Evolutionary conservation across 108 stramenopile species (phyloP), one percentile per base, ranked within the genome.

Genomic region (Chaetoceros tenuissimus): DNA sequence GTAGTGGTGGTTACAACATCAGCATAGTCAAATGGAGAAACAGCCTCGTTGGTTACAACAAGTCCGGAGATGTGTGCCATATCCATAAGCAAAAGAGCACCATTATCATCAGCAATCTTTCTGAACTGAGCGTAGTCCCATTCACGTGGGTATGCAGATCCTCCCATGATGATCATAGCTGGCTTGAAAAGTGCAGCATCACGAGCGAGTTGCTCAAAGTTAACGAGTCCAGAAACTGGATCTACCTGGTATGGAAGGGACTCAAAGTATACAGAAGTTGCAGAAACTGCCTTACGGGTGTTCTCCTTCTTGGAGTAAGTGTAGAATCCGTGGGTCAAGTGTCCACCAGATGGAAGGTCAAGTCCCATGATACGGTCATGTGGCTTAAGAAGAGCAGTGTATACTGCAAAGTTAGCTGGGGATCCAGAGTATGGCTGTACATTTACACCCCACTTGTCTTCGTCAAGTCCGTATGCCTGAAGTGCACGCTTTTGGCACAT

Each of bases 361-460:
- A 99, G 78, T 51, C 97, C 99, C 99, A 99, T 99, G 88, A 99
- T 99, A 59, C 99, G 97, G 67, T 98, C 99, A 69, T 99, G 99
- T 27, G 99, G 99, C 43, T 72, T 63, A 26, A 99, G 77, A 23
- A 99, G 72, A 30, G 80, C 99, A 22, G 99, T 99, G 85, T 98
- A 98, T 34, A 97, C 99, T 26, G 96, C 97, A 64, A 99, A 99
- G 91, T 99, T 99, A 72, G 99, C 99, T 24, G 99, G 99, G 7
- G 94, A 95, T 50, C 99, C 97, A 48, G 90, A 92, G 79, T 85
- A 92, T n/a, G 89, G 87, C 47, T 89, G 87, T 49, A 99, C 99
- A 62, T 99, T 99, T 53, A 99, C 96, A 24, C 99, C 99, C 99
- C 99, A 99, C 79, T 96, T 72, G 44, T 92, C 88, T 10, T 95